A percentile compares a stretch with the other conserved stretches of the same genome.
Conservation (phyloP, 768 basidiomycete genomes). For the Boletus fagicola region DNA sequence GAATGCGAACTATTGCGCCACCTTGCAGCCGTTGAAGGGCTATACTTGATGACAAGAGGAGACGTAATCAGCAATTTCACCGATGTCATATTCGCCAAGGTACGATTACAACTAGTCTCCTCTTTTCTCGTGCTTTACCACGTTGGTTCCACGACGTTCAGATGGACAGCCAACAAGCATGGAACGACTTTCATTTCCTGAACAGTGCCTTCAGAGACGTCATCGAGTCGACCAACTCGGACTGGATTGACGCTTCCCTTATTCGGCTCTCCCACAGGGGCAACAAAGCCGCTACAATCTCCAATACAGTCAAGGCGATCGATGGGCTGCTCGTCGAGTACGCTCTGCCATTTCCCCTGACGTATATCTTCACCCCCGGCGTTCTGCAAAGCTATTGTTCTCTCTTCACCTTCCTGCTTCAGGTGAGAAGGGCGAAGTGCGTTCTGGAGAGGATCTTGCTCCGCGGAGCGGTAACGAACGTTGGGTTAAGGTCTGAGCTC, state of each 20-base stretch:
- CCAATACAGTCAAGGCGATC: constrained; percentile 58
- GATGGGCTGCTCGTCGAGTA: constrained; percentile 75
- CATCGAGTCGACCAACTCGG: constrained; percentile 46
- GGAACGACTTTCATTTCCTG: constrained; percentile 82
- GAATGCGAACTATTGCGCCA: constrained; percentile 68
- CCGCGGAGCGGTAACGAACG: constrained; percentile 43
- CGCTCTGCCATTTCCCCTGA: constrained; percentile 75
- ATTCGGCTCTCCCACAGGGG: constrained; percentile 71
- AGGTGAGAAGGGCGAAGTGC: constrained; percentile 70
- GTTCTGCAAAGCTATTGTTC: constrained; percentile 58
- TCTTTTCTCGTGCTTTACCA: background rate
- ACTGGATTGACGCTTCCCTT: constrained; percentile 65
- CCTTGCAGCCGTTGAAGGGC: constrained; percentile 59
- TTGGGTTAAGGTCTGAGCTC: constrained; percentile 43
- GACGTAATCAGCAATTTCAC: constrained; percentile 74
- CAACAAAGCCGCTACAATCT: constrained; percentile 42
- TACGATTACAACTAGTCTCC: constrained; percentile 26
- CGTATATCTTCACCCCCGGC: constrained; percentile 67
- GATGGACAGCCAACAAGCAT: constrained; percentile 73
- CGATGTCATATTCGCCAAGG: constrained; percentile 74
- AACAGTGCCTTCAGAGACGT: constrained; percentile 75
- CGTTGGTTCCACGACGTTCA: constrained; percentile 24
- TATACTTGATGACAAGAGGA: constrained; percentile 76
- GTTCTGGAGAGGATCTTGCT: constrained; percentile 70
- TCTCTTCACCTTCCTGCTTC: constrained; percentile 69